Evolutionary conservation across 306 rosid genomes (phyloP), one percentile per base, ranked within the genome.

Genomic region (Lablab purpureus): DNA sequence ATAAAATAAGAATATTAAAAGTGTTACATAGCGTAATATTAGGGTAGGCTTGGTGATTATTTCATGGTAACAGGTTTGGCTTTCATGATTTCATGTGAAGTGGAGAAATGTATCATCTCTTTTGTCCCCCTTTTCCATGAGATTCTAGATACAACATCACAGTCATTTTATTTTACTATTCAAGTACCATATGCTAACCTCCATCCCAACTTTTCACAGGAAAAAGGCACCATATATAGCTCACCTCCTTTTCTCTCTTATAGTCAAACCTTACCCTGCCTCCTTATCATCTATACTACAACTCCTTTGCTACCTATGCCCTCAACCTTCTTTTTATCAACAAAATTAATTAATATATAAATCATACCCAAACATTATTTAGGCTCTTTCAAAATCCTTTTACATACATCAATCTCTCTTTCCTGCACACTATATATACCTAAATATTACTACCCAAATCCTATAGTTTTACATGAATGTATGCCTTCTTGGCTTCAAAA

Each of bases 261-360:
- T 46, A 74, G 88, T 83, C 74, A 84, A 89, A 85, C 82, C 86
- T 45, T 7, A 25, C 80, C 81, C 74, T 59, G 32, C 73, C 71
- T 45, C 66, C 78, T 9, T 47, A 30, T 50, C 43, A 19, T 70
- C 47, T 54, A 36, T 45, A 19, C 17, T 52, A 46, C 37, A 40
- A 56, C n/a, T 43, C 34, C 60, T 50, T 27, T 74, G 77, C 50
- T 36, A 41, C 12, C 4, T 54, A 54, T 6, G 30, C 34, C 70
- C 36, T 47, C 37, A 22, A 46, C 58, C 84, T 46, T n/a, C n/a
- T n/a, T n/a, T n/a, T n/a, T n/a, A n/a, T n/a, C n/a, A n/a, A n/a
- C n/a, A n/a, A n/a, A n/a, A n/a, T n/a, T n/a, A n/a, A n/a, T n/a
- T n/a, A n/a, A n/a, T n/a, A n/a, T n/a, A n/a, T n/a, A n/a, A n/a